Percentiles rank a stretch among this genome's conserved stretches.
phyloP scores from a whole-genome alignment of 2,329 filamentous ascomycete genomes.

The Curvularia eragrostidis region DNA sequence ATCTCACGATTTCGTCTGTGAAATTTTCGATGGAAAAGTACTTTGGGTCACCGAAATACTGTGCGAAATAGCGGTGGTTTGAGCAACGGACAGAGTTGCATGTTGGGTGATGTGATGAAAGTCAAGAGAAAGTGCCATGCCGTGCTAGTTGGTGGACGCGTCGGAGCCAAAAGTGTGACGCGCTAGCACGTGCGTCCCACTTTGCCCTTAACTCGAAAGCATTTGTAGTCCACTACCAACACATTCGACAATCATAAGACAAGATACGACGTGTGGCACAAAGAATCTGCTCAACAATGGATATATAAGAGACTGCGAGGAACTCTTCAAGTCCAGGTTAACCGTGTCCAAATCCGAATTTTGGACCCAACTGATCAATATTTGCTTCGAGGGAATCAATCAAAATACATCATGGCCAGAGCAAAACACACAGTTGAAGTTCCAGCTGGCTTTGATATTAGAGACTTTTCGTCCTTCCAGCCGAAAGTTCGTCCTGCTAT shows the following conservation, averaged over 20 bases:
- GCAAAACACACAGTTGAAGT: not conserved
- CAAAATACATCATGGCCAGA: slow-evolving; percentile 11
- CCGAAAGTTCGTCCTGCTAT: slow-evolving; percentile 30
- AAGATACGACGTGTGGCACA: not conserved
- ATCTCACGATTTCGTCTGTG: not conserved
- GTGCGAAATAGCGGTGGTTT: not conserved
- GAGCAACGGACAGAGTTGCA: not conserved
- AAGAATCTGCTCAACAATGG: not conserved
- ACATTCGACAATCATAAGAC: not conserved
- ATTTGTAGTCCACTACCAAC: not conserved
- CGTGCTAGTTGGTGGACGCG: slow-evolving; percentile 10
- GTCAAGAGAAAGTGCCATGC: not conserved
- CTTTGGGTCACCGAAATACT: not conserved
- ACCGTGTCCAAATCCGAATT: not conserved
- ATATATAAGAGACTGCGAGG: not conserved
- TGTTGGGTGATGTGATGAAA: slow-evolving; percentile 2
- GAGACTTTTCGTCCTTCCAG: slow-evolving; percentile 24
- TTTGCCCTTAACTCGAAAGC: slow-evolving; percentile 3
- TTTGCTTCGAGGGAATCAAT: not conserved
- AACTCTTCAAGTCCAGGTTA: not conserved
- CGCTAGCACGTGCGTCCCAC: slow-evolving; percentile 31
- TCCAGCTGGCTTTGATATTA: slow-evolving; percentile 21
- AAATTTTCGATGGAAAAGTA: not conserved
- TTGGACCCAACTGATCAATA: too few relatives aligned
- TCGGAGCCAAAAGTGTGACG: slow-evolving; percentile 17